These are phyloP conservation scores for Vitis vinifera DNA, from an alignment of 164 flowering plant genomes.

Conservation along the genomic window DNA sequence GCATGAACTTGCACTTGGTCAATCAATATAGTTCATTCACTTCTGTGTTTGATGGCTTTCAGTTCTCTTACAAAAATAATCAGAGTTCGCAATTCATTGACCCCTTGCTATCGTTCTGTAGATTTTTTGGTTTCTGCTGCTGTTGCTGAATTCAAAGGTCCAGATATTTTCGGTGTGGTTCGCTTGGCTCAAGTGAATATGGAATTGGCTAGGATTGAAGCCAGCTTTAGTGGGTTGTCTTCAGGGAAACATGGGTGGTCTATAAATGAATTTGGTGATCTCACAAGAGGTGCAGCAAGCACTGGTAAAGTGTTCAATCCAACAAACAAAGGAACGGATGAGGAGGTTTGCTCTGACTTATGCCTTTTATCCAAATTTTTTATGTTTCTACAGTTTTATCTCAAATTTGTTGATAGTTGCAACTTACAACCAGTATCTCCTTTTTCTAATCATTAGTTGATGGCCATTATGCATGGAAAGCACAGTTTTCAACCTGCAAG, in stretches of 20 bases:
- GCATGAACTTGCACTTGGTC: not conserved
- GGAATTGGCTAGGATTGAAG: constrained; percentile 91
- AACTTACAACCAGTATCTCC: too few species aligned
- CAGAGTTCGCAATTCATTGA: not conserved
- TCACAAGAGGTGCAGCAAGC: constrained; percentile 88
- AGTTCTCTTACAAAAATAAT: not conserved
- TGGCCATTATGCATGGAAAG: too few species aligned
- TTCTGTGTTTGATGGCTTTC: not conserved
- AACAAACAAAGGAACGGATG: constrained; percentile 19
- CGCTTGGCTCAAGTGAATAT: constrained; percentile 90
- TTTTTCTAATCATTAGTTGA: too few species aligned
- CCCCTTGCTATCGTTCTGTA: constrained; percentile 26
- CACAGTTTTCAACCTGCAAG: too few species aligned
- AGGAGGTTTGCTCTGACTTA: constrained; percentile 46
- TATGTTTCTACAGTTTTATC: not conserved
- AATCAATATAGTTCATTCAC: not conserved
- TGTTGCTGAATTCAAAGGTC: constrained; percentile 97
- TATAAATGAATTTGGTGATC: constrained; percentile 90
- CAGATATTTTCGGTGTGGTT: constrained; percentile 84
- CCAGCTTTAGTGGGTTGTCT: constrained; percentile 82
- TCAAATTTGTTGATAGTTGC: not conserved
- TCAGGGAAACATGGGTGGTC: constrained; percentile 92
- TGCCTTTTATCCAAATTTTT: not conserved
- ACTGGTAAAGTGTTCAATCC: constrained; percentile 83
- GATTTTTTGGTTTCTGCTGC: constrained; percentile 90